Evolutionary conservation across 2,329 filamentous ascomycete species (phyloP).

Genomic region (Colletotrichum sp.): DNA sequence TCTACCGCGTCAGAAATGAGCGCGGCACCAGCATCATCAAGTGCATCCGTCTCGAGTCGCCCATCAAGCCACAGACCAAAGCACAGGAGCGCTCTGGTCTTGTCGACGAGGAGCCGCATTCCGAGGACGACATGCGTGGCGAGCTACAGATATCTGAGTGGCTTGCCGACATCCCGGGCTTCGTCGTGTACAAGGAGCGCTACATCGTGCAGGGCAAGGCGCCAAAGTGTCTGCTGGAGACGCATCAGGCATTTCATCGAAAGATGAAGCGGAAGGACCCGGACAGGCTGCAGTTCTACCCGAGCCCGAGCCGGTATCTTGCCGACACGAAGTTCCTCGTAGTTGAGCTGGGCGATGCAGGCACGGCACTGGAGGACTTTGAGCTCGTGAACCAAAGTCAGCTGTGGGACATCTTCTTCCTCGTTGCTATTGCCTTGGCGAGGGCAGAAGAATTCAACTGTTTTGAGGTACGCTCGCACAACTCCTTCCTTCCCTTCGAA

Average conservation of each 20-base stretch:
- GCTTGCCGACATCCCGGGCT: constrained; percentile 67
- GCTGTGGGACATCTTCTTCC: constrained; percentile 68
- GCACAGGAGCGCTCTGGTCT: constrained; percentile 57
- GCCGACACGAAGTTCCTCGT: constrained; percentile 64
- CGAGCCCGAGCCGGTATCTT: constrained; percentile 64
- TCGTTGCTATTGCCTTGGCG: constrained; percentile 64
- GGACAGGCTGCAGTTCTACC: constrained; percentile 64
- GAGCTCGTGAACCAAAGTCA: constrained; percentile 52
- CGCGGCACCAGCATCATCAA: constrained; percentile 70
- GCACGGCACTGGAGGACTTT: constrained; percentile 64
- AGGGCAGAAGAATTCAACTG: constrained; percentile 61
- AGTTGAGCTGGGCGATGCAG: constrained; percentile 68
- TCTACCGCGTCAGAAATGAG: constrained; percentile 66
- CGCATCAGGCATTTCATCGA: constrained; percentile 63
- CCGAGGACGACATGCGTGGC: constrained; percentile 58
- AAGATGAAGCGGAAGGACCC: constrained; percentile 60
- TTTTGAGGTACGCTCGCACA: constrained; percentile 56
- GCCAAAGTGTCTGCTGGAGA: constrained; percentile 58
- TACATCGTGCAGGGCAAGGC: constrained; percentile 64
- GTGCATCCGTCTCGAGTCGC: constrained; percentile 63
- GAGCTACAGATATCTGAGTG: constrained; percentile 69
- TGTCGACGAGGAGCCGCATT: constrained; percentile 64
- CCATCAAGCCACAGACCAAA: constrained; percentile 63
- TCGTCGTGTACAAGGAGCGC: constrained; percentile 69
- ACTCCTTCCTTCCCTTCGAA: background rate